A percentile compares a stretch with the other conserved stretches of the same genome.
These are phyloP conservation scores for Aureobasidium sp. DNA, from an alignment of 2,329 filamentous ascomycete species.

Conservation along the genomic window DNA sequence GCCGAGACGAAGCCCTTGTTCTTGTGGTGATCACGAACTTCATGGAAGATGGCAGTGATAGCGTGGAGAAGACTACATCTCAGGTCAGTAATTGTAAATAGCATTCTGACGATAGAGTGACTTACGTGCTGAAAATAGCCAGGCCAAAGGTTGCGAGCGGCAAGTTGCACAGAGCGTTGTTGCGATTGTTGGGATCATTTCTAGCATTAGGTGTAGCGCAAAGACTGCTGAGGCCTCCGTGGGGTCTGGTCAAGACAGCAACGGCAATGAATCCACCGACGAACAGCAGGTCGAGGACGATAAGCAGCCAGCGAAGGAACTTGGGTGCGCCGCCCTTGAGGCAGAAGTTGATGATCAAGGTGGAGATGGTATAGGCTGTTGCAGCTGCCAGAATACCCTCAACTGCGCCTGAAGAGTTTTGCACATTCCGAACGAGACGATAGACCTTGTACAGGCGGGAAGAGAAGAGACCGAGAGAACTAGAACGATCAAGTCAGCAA, in stretches of 20 bases:
- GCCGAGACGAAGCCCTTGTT: neutral
- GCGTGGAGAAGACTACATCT: slow-evolving; percentile 31
- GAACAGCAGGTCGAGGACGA: slow-evolving; percentile 35
- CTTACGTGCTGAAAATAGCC: slow-evolving; percentile 38
- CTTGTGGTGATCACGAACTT: slow-evolving; percentile 26
- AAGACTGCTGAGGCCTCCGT: slow-evolving; percentile 5
- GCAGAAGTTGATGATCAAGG: slow-evolving; percentile 31
- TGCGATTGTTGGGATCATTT: slow-evolving; percentile 3
- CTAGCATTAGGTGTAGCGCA: neutral
- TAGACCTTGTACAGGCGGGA: slow-evolving; percentile 36
- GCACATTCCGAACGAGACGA: slow-evolving; percentile 31
- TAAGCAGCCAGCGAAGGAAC: slow-evolving; percentile 34
- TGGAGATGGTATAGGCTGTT: slow-evolving; percentile 37
- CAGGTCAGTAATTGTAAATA: neutral
- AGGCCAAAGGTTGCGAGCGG: slow-evolving; percentile 39
- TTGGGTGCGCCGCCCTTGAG: slow-evolving; percentile 26
- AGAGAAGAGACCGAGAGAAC: slow-evolving; percentile 40
- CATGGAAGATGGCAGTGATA: slow-evolving; percentile 37
- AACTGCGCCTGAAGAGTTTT: slow-evolving; percentile 34
- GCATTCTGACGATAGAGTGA: too few relatives aligned
- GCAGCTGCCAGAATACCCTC: slow-evolving; percentile 42
- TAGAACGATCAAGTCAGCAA: neutral
- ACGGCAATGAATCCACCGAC: slow-evolving; percentile 41
- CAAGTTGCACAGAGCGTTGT: slow-evolving; percentile 32
- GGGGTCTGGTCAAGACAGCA: slow-evolving; percentile 33